A percentile compares a stretch with the other conserved stretches of the same genome.
Evolutionary conservation across 1,284 basidiomycete genomes (phyloP).

Genomic region (Schizophyllum amplum): DNA sequence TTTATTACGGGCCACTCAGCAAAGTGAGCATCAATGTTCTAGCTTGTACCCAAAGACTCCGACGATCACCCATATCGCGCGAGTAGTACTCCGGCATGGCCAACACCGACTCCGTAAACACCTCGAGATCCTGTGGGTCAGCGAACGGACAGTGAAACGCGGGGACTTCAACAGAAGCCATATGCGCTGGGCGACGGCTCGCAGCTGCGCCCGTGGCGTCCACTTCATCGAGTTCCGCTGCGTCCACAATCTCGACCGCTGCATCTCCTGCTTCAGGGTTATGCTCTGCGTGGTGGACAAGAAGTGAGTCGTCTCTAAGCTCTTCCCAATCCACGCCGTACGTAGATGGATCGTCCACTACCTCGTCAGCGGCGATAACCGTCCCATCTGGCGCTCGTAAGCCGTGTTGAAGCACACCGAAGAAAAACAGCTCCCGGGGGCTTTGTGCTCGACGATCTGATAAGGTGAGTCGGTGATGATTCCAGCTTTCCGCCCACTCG

Average conservation of each 20-base stretch:
- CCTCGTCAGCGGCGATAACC: constrained; percentile 1
- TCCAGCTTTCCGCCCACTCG: constrained; percentile 16
- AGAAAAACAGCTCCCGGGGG: constrained; percentile 16
- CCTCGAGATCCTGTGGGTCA: not conserved
- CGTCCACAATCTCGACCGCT: too few species aligned
- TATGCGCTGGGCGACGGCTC: not conserved
- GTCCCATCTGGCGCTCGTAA: not conserved
- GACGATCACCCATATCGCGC: not conserved
- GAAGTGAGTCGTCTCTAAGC: constrained; percentile 13
- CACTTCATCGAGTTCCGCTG: not conserved
- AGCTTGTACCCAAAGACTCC: not conserved
- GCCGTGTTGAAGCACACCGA: constrained; percentile 15
- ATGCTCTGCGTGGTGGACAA: constrained; percentile 3
- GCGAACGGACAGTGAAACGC: not conserved
- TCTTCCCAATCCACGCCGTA: constrained; percentile 20
- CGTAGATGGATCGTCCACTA: constrained; percentile 6
- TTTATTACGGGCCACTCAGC: too few species aligned
- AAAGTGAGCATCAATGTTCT: too few species aligned
- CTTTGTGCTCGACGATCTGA: constrained; percentile 10
- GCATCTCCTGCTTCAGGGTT: constrained; percentile 2
- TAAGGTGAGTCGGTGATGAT: constrained; percentile 10
- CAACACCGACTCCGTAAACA: not conserved
- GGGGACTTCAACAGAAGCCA: not conserved
- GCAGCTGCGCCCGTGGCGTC: not conserved
- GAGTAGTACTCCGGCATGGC: not conserved